Base-by-base conservation (phyloP, 2,329 filamentous ascomycete species). In the Aspergillus pseudoterreus region DNA sequence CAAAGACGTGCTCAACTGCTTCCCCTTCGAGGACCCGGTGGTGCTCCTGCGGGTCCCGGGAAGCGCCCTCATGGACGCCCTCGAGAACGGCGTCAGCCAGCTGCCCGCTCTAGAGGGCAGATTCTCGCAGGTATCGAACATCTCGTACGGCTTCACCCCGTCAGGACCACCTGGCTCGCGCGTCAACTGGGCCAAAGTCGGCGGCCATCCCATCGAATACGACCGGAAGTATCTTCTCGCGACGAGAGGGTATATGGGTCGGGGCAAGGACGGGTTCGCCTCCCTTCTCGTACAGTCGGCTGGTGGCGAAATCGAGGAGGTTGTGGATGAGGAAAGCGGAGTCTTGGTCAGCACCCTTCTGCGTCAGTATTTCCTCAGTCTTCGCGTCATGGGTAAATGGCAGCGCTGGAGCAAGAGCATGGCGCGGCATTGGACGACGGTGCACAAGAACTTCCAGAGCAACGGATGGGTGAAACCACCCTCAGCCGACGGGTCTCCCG, bases 1-100 rank as follows among this genome's bases (percentile, higher is more conserved):
- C 53, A 89, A 89, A 63, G 90, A 95, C 62, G 82, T 95, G n/a
- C 82, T 91, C 51, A 88, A 88, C 46, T 95, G 90, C 64, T 96
- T 96, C 59, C 92, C 92, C 0, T 96, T 96, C 61, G 91, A 96
- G 65, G 91, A 96, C 57, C 90, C 91, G 0, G 87, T 92, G 1
- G 86, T 96, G 0, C 82, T 95, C 4, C 76, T 96, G 53, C 82
- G 80, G 32, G 78, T 90, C 4, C 83, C 76, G 0, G 92, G 92
- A 0, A 77, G 83, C 60, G 87, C 85, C 1, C 82, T 96, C 30
- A 77, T 85, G 62, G 85, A 84, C n/a, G 91, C 91, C 0, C 70
- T 96, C 2, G 91, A 96, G 68, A 96, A 96, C 60, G 84, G 86
- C 0, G 85, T 96, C 0, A 86, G 84, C 39, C 80, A 83, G 60